Base-by-base conservation (phyloP, 495 filamentous ascomycete genomes). In the Penicillium goetzii region DNA sequence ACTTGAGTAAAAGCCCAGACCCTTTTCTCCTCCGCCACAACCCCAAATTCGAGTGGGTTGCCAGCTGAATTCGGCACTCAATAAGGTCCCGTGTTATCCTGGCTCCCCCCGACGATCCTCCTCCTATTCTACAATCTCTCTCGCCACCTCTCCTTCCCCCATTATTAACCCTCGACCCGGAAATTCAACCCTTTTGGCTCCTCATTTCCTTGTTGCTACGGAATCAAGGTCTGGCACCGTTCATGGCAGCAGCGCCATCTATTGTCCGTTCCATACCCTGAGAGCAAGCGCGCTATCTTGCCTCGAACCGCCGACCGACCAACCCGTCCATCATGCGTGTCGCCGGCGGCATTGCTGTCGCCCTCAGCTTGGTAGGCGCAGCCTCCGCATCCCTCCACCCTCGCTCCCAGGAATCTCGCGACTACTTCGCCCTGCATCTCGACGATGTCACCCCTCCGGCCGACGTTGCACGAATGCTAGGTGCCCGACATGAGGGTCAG, bases 341-440 rank as follows among this genome's bases (percentile, higher is more conserved):
- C 62, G 61, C 61, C 23, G 56, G 68, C 60, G 63, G 68, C 63
- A 78, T 83, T 66, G 78, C 81, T 57, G 66, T 76, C 64, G 73
- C 76, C 43, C 67, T 78, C 40, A 71, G 67, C 64, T 67, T 78
- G 58, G 75, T 65, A 19, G 67, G 72, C 54, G 68, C 74, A 11
- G 72, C 77, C 61, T 69, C 78, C 62, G 76, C 81, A 30, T 30
- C 50, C 67, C 71, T 83, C 74, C 77, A 77, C 72, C 72, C 77
- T 74, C 76, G 87, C 28, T 80, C 91, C 66, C 88, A 89, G 74
- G 85, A 89, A 12, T 82, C 86, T 7, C 89, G 89, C 77, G 92
- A 97, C 71, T 97, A 93, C 77, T 96, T 97, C 74, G 92, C 93
- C 53, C 81, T 97, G 54, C 90, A 96, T 63, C 86, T 97, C 62